Percentiles rank a stretch among this genome's conserved stretches.
Conservation (phyloP, 2,329 filamentous ascomycete genomes). For the Exophiala dermatitidis region DNA sequence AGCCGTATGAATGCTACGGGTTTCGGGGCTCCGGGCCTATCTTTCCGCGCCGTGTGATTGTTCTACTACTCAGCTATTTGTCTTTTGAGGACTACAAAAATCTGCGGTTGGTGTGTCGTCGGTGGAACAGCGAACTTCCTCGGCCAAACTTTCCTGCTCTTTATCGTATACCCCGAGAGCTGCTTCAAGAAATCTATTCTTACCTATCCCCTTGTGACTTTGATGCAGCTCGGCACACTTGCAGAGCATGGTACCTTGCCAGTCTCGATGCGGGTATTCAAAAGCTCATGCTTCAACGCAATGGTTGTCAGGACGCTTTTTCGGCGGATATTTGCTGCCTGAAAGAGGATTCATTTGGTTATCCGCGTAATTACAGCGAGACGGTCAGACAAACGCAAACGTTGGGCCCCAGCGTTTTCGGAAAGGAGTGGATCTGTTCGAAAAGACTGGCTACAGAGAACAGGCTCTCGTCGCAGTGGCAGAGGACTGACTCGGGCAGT, state of each 20-base stretch:
- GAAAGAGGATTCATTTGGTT: slow-evolving; percentile 29
- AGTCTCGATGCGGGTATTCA: slow-evolving; percentile 50
- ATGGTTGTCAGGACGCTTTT: slow-evolving; percentile 39
- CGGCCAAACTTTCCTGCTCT: slow-evolving; percentile 12
- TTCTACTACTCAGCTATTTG: slow-evolving; percentile 12
- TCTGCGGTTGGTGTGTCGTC: slow-evolving; percentile 22
- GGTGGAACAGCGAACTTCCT: slow-evolving; percentile 19
- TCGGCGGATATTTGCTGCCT: slow-evolving; percentile 34
- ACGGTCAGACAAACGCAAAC: neutral
- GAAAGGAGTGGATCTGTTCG: slow-evolving; percentile 39
- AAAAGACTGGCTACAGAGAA: slow-evolving; percentile 45
- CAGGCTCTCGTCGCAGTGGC: slow-evolving; percentile 39
- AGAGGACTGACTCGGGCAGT: slow-evolving; percentile 32
- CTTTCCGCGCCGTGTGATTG: slow-evolving; percentile 16
- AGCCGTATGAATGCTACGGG: neutral
- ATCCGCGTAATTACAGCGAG: slow-evolving; percentile 2
- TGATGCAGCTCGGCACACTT: slow-evolving; percentile 54
- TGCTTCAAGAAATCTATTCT: slow-evolving; percentile 43
- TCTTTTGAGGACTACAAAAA: slow-evolving; percentile 20
- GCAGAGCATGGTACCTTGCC: slow-evolving; percentile 53
- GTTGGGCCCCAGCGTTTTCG: slow-evolving; percentile 1
- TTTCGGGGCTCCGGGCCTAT: neutral
- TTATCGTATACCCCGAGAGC: slow-evolving; percentile 39
- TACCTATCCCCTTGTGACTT: slow-evolving; percentile 47
- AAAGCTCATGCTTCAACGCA: slow-evolving; percentile 48